Conservation (phyloP, 139 green algal species). For the Cymbomonas tetramitiformis region DNA sequence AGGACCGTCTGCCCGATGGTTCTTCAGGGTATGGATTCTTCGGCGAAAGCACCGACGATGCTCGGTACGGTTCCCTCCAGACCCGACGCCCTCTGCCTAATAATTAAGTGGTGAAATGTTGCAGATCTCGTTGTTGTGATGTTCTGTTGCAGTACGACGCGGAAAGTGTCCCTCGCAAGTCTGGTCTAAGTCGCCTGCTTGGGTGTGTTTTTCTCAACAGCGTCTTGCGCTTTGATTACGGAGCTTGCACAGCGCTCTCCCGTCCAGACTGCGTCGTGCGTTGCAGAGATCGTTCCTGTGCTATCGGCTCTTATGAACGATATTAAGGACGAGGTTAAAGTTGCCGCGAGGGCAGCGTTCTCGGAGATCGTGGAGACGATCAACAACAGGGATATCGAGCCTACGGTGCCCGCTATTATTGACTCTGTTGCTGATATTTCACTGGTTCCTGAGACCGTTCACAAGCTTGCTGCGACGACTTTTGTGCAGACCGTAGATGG, state of each 20-base stretch:
- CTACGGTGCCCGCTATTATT: constrained; percentile 23
- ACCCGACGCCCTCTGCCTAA: too few species aligned
- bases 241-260: neutral
- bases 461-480: constrained; percentile 29
- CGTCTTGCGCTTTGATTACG: neutral
- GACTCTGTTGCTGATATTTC: constrained; percentile 11
- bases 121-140: too few species aligned
- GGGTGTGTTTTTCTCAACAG: too few species aligned
- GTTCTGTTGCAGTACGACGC: too few species aligned
- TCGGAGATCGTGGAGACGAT: constrained; percentile 12
- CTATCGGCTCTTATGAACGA: constrained; percentile 13
- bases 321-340: constrained; percentile 11
- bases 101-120: too few species aligned
- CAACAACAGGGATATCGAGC: constrained; percentile 31
- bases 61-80: constrained; percentile 43
- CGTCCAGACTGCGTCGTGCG: neutral
- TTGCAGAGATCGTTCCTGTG: constrained; percentile 3
- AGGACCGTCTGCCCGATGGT: constrained; percentile 39
- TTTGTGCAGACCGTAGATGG: constrained; percentile 31
- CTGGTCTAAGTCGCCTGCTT: too few species aligned
- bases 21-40: constrained; percentile 45
- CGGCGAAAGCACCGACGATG: constrained; percentile 60
- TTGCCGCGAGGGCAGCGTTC: constrained; percentile 1
- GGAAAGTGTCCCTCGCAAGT: too few species aligned
- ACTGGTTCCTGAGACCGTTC: constrained; percentile 26